A percentile compares a stretch with the other conserved stretches of the same genome.
These are phyloP conservation scores for Clonostachys rosea DNA, from an alignment of 2,329 filamentous ascomycete species.

Conservation along the genomic window DNA sequence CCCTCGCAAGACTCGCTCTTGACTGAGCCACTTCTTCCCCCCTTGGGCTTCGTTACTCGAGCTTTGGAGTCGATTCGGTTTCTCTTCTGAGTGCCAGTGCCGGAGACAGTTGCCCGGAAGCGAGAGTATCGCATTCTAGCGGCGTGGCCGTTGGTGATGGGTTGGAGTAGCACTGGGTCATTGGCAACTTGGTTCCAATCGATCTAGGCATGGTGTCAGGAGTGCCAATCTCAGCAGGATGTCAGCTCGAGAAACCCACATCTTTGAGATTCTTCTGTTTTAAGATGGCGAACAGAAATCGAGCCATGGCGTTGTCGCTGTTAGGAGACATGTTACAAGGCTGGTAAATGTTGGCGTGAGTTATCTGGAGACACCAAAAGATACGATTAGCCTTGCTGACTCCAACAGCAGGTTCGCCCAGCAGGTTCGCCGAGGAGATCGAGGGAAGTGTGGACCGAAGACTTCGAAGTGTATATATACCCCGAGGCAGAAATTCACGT, in stretches of 20 bases:
- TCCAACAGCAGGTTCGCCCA: too few species aligned
- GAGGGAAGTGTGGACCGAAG: too few species aligned
- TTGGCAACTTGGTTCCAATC: conserved; percentile 54
- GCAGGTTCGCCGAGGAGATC: too few species aligned
- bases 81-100: conserved; percentile 33
- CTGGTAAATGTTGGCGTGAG: background rate
- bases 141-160: conserved; percentile 56
- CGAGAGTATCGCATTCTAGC: conserved; percentile 57
- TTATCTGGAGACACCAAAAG: background rate
- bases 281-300: conserved; percentile 55
- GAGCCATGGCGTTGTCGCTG: conserved; percentile 51
- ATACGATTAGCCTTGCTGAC: too few species aligned
- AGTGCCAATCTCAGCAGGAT: conserved; percentile 4
- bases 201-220: conserved; percentile 33
- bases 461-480: too few species aligned
- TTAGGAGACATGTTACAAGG: conserved; percentile 41
- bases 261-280: conserved; percentile 57
- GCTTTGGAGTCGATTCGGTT: conserved; percentile 34
- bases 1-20: conserved; percentile 30
- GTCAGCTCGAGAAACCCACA: conserved; percentile 32
- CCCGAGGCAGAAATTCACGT: too few species aligned
- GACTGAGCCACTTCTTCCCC: conserved; percentile 26
- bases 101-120: conserved; percentile 41
- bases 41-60: conserved; percentile 40
- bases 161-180: conserved; percentile 46